Evolutionary conservation across 345 rosid species (phyloP).

Genomic region (Eucalyptus coolabah): DNA sequence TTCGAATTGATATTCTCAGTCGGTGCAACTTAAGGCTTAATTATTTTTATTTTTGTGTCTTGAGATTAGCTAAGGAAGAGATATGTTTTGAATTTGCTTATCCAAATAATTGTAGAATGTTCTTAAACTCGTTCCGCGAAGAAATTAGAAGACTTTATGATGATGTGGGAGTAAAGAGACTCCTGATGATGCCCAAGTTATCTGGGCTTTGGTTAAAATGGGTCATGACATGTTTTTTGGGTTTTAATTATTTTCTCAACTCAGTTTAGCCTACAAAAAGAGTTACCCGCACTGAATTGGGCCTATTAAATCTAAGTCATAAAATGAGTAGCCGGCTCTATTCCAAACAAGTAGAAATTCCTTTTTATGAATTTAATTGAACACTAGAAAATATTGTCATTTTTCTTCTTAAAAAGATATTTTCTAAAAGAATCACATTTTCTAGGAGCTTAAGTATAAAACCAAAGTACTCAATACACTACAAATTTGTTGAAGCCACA

Average conservation of each 20-base stretch:
- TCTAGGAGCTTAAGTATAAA: too few species aligned
- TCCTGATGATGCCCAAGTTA: not conserved
- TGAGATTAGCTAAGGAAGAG: not conserved
- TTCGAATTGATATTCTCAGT: too few species aligned
- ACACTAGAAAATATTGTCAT: too few species aligned
- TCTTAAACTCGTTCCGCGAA: not conserved
- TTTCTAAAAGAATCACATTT: too few species aligned
- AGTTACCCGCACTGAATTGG: fast-evolving
- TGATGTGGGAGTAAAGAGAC: not conserved
- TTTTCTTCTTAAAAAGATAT: too few species aligned
- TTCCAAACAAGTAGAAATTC: too few species aligned
- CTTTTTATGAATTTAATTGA: fast-evolving
- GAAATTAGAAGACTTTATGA: not conserved
- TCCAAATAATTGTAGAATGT: not conserved
- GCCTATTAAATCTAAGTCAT: too few species aligned
- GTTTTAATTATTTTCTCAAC: not conserved
- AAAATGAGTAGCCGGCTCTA: too few species aligned
- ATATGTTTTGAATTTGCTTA: not conserved
- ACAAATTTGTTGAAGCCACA: too few species aligned
- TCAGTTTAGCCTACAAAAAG: too few species aligned
- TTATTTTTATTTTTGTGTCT: not conserved
- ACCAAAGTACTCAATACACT: not conserved
- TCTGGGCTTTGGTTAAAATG: too few species aligned
- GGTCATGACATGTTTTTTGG: too few species aligned
- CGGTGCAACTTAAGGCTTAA: fast-evolving